Evolutionary conservation across 1,284 basidiomycete species (phyloP).

Genomic region (Coniferiporia sulphurascens): DNA sequence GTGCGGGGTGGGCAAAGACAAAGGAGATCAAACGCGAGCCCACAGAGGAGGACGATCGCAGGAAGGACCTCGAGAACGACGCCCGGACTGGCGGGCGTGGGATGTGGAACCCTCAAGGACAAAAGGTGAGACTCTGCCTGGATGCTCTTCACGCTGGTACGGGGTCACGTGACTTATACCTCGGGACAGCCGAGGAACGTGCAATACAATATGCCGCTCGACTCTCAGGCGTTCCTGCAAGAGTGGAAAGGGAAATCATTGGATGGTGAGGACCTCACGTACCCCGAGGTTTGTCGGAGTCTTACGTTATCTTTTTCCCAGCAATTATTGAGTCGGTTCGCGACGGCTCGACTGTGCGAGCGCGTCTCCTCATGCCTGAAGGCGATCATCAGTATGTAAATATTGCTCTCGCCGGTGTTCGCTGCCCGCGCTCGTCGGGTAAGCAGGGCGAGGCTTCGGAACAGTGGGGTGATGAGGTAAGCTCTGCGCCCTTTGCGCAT

Average conservation of each 20-base stretch:
- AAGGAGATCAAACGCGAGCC: conserved; percentile 80
- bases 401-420: conserved; percentile 81
- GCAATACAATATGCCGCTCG: conserved; percentile 84
- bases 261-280: conserved; percentile 57
- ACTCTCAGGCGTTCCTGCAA: conserved; percentile 83
- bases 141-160: background rate
- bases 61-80: conserved; percentile 71
- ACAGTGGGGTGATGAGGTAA: conserved; percentile 80
- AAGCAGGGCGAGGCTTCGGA: conserved; percentile 78
- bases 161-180: conserved; percentile 17
- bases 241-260: conserved; percentile 89
- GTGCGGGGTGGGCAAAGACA: conserved; percentile 87
- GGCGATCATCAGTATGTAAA: conserved; percentile 86
- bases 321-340: conserved; percentile 92
- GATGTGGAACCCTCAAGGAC: conserved; percentile 84
- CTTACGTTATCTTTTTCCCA: conserved; percentile 28
- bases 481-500: conserved; percentile 21
- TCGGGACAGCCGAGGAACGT: conserved; percentile 62
- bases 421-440: conserved; percentile 67
- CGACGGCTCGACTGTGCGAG: conserved; percentile 88
- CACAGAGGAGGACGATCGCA: conserved; percentile 74
- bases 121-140: conserved; percentile 45
- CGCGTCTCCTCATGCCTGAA: conserved; percentile 83
- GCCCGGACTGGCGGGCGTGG: conserved; percentile 78
- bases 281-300: background rate